Conservation (phyloP, 2,329 filamentous ascomycete species). For the Dactylonectria estremocensis region DNA sequence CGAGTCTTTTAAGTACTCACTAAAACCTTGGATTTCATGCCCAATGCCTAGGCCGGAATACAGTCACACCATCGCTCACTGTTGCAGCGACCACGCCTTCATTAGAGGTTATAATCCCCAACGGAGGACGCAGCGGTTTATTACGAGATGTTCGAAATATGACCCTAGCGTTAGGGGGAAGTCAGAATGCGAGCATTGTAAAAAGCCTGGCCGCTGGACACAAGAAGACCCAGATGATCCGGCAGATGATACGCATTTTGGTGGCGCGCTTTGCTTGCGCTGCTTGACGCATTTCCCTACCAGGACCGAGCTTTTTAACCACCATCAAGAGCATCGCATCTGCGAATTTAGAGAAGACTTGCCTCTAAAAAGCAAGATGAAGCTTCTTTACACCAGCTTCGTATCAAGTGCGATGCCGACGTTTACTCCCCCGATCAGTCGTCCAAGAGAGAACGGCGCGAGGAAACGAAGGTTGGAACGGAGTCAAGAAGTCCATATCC, state of each 20-base stretch:
- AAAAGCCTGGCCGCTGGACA: slow-evolving; percentile 33
- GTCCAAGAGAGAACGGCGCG: slow-evolving; percentile 6
- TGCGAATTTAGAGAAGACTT: slow-evolving; percentile 28
- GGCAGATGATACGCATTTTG: slow-evolving; percentile 29
- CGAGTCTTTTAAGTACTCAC: slow-evolving; percentile 8
- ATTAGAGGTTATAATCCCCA: slow-evolving; percentile 37
- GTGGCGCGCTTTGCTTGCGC: slow-evolving; percentile 37
- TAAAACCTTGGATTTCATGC: slow-evolving; percentile 24
- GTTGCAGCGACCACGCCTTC: slow-evolving; percentile 40
- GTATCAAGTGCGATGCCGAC: slow-evolving; percentile 16
- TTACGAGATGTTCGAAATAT: slow-evolving; percentile 33
- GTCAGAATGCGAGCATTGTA: slow-evolving; percentile 35
- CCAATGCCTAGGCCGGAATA: slow-evolving; percentile 28
- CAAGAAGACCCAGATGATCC: slow-evolving; percentile 29
- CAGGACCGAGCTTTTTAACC: slow-evolving; percentile 35
- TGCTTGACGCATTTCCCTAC: slow-evolving; percentile 35
- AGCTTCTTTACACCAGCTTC: slow-evolving; percentile 30
- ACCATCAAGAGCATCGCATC: slow-evolving; percentile 29
- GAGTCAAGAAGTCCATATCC: background rate
- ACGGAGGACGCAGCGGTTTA: slow-evolving; percentile 34
- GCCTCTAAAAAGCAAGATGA: slow-evolving; percentile 29
- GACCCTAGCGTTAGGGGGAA: slow-evolving; percentile 34
- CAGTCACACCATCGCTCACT: slow-evolving; percentile 42
- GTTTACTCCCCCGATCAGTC: slow-evolving; percentile 5
- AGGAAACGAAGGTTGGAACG: slow-evolving; percentile 14